These are phyloP conservation scores for Colletotrichum tropicicola DNA, from an alignment of 2,329 filamentous ascomycete species.

Conservation along the genomic window DNA sequence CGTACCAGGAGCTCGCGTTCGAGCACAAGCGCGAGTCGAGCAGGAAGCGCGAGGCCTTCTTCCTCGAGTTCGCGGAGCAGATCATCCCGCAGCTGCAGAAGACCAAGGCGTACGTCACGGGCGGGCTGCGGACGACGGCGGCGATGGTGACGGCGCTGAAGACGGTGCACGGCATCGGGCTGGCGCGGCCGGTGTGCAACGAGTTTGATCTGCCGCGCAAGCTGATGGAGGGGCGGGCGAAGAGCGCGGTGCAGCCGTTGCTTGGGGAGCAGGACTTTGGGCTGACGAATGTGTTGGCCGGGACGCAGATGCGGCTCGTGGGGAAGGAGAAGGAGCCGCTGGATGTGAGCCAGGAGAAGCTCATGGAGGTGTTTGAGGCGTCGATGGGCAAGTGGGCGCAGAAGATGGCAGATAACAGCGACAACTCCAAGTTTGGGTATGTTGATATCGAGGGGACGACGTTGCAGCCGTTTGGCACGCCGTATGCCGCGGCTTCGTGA, in stretches of 20 bases:
- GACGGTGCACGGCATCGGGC: conserved; percentile 67
- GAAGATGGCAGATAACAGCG: conserved; percentile 40
- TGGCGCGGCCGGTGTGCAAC: conserved; percentile 50
- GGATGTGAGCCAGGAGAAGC: conserved; percentile 41
- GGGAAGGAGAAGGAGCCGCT: conserved; percentile 41
- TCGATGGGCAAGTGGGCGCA: conserved; percentile 40
- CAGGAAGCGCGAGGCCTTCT: conserved; percentile 65
- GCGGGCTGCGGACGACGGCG: conserved; percentile 61
- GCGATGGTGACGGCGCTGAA: conserved; percentile 68
- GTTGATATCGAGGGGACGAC: conserved; percentile 41
- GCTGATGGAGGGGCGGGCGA: conserved; percentile 46
- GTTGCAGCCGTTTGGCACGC: conserved; percentile 41
- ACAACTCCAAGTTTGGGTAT: conserved; percentile 41
- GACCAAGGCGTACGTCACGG: conserved; percentile 67
- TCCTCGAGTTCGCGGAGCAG: conserved; percentile 66
- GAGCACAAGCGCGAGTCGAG: conserved; percentile 62
- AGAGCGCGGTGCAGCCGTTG: conserved; percentile 55
- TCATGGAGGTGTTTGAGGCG: conserved; percentile 39
- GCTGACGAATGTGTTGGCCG: conserved; percentile 37
- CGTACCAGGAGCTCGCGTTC: conserved; percentile 64
- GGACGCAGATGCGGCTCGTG: conserved; percentile 44
- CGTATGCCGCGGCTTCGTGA: background rate
- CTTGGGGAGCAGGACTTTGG: conserved; percentile 62
- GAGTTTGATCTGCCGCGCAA: conserved; percentile 42
- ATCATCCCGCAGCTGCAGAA: conserved; percentile 54